Conservation (phyloP, 1,284 basidiomycete species). For the Trichosporon ovoides region DNA sequence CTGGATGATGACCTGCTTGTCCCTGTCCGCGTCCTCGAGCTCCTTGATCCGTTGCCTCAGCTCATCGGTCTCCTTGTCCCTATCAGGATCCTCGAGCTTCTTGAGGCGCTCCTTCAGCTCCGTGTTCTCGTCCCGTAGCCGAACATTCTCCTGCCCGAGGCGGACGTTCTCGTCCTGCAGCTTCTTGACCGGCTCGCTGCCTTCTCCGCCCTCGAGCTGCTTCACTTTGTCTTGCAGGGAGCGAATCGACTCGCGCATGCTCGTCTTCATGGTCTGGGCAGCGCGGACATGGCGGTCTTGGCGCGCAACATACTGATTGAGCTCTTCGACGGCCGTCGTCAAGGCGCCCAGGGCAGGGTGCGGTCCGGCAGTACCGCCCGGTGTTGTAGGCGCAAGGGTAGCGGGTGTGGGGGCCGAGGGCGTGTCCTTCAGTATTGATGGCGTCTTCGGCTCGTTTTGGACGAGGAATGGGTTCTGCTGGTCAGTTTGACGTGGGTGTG, state of each 20-base stretch:
- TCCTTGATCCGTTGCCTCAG: not conserved
- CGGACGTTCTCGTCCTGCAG: not conserved
- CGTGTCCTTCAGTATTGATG: not conserved
- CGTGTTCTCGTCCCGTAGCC: not conserved
- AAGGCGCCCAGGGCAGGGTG: conserved; percentile 31
- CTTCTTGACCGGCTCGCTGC: not conserved
- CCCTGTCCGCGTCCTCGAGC: not conserved
- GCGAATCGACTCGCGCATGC: conserved; percentile 36
- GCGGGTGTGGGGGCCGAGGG: no score
- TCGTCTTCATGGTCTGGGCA: conserved; percentile 37
- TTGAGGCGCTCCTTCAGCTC: no score
- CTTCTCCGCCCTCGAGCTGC: conserved; percentile 14
- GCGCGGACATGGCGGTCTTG: conserved; percentile 38
- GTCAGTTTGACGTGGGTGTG: not conserved
- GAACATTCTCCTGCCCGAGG: not conserved
- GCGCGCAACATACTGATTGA: conserved; percentile 37
- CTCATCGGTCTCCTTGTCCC: no score
- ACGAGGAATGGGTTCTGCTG: conserved; percentile 12
- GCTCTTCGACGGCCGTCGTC: conserved; percentile 24
- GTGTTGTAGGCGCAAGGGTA: not conserved
- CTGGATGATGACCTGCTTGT: not conserved
- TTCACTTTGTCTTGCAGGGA: conserved; percentile 31
- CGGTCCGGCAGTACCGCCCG: not conserved
- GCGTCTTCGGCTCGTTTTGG: not conserved
- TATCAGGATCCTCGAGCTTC: no score